Percentiles rank a stretch among this genome's conserved stretches.
Evolutionary conservation across 2,329 filamentous ascomycete species (phyloP).

Genomic region (Diaporthe citri): DNA sequence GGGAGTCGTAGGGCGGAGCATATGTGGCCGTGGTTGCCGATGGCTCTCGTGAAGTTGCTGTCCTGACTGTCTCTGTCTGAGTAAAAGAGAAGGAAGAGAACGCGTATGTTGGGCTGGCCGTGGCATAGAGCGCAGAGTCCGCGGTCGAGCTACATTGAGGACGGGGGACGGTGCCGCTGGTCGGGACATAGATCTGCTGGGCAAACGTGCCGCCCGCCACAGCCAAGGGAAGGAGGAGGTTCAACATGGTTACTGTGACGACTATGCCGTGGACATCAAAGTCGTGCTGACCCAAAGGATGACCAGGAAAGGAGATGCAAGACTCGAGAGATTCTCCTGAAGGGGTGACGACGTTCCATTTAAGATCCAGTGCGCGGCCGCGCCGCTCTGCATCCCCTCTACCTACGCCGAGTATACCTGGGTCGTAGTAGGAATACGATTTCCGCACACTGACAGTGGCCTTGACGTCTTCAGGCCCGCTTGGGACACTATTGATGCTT

Average conservation of each 20-base stretch:
- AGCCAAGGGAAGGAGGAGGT: background rate
- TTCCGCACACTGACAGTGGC: background rate
- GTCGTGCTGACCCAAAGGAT: background rate
- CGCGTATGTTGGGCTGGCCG: conserved; percentile 13
- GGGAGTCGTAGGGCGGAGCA: conserved; percentile 50
- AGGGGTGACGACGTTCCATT: background rate
- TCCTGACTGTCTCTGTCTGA: conserved; percentile 54
- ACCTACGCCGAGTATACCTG: background rate
- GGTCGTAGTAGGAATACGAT: background rate
- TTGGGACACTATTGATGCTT: background rate
- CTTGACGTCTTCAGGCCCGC: background rate
- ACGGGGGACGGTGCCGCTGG: conserved; percentile 2
- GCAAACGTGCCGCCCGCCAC: background rate
- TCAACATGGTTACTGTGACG: background rate
- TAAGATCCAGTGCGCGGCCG: background rate
- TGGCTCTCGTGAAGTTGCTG: conserved; percentile 49
- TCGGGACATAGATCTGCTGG: conserved; percentile 1
- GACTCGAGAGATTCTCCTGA: background rate
- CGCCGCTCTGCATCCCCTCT: no score
- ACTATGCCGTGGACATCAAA: background rate
- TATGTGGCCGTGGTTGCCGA: conserved; percentile 50
- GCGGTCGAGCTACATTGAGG: conserved; percentile 9
- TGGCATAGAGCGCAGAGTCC: background rate
- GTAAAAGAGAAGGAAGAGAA: conserved; percentile 50
- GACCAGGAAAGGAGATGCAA: background rate